Conservation (phyloP, 1,284 basidiomycete species). For the Cystobasidium slooffiae region DNA sequence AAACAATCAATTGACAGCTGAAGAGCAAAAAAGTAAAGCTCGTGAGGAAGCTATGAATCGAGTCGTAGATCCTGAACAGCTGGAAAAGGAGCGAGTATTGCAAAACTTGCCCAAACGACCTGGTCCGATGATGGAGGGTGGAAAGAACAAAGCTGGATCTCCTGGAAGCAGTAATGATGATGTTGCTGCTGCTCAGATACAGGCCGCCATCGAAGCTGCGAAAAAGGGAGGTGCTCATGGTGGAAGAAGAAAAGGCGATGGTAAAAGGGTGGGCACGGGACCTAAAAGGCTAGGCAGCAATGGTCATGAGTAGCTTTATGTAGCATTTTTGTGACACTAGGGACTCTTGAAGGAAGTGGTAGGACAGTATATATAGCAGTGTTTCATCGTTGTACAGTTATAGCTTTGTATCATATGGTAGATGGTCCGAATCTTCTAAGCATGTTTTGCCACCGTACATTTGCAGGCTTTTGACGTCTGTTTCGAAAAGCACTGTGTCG, state of each 20-base stretch:
- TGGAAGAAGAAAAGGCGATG: slow-evolving; percentile 16
- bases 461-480: too few relatives aligned
- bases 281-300: slow-evolving; percentile 16
- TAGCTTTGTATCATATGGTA: too few relatives aligned
- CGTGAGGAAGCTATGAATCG: slow-evolving; percentile 19
- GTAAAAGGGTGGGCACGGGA: slow-evolving; percentile 15
- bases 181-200: slow-evolving; percentile 20
- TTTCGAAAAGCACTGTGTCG: too few relatives aligned
- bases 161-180: not conserved
- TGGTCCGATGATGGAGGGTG: slow-evolving; percentile 8
- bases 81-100: slow-evolving; percentile 5
- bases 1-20: not conserved
- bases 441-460: too few relatives aligned
- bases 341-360: too few relatives aligned
- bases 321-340: not conserved
- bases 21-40: slow-evolving; percentile 18
- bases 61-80: slow-evolving; percentile 4
- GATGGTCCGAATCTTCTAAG: too few relatives aligned
- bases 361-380: too few relatives aligned
- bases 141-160: slow-evolving; percentile 2
- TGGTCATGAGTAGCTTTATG: not conserved
- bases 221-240: slow-evolving; percentile 22
- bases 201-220: slow-evolving; percentile 16
- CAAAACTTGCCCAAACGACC: slow-evolving; percentile 19
- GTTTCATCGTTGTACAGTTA: too few relatives aligned